Evolutionary conservation across 805 yeast species (phyloP).

Genomic region (Saturnispora bothae): DNA sequence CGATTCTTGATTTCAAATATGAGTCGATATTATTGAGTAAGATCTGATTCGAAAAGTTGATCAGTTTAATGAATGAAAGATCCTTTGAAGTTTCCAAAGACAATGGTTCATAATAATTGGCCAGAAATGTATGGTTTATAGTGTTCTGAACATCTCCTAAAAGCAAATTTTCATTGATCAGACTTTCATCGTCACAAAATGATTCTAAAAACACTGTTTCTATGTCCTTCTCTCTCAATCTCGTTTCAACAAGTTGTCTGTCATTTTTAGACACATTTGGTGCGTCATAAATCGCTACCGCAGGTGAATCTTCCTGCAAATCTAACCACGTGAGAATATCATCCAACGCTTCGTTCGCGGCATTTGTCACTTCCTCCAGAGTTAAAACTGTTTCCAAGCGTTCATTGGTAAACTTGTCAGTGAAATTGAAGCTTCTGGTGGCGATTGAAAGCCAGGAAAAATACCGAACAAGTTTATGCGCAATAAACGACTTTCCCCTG

Average conservation of each 20-base stretch:
- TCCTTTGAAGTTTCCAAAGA: constrained; percentile 46
- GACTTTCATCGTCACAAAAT: constrained; percentile 74
- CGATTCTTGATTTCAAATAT: constrained; percentile 84
- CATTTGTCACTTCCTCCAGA: constrained; percentile 51
- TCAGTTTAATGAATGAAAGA: constrained; percentile 75
- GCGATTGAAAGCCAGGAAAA: constrained; percentile 84
- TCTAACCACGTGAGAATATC: constrained; percentile 72
- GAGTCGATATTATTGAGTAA: constrained; percentile 80
- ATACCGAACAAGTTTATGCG: constrained; percentile 88
- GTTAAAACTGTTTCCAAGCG: constrained; percentile 55
- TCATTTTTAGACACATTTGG: constrained; percentile 75
- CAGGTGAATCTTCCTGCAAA: constrained; percentile 51
- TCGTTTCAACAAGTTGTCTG: constrained; percentile 48
- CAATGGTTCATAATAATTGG: constrained; percentile 67
- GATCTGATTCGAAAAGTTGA: constrained; percentile 82
- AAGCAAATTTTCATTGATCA: constrained; percentile 66
- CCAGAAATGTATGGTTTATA: constrained; percentile 57
- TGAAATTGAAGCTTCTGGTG: constrained; percentile 84
- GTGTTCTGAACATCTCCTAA: constrained; percentile 66
- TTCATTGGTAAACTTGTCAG: constrained; percentile 63
- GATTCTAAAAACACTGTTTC: constrained; percentile 91
- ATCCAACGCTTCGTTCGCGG: constrained; percentile 34
- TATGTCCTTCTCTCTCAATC: constrained; percentile 51
- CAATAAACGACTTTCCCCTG: constrained; percentile 88
- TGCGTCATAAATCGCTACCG: constrained; percentile 90